phyloP scores from a whole-genome alignment of 768 basidiomycete species.

The Lanmaoa rubissima region DNA sequence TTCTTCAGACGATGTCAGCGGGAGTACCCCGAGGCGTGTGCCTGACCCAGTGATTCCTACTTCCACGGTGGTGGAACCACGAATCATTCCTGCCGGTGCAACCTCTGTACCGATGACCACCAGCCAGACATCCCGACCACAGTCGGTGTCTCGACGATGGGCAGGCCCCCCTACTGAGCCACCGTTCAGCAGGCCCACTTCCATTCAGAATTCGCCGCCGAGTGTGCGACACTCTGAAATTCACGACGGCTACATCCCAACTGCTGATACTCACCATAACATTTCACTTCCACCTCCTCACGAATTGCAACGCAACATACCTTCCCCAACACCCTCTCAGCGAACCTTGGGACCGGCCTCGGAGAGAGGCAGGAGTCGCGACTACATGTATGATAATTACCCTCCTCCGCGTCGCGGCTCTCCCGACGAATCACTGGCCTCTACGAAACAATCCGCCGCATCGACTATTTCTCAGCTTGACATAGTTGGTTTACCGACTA shows the following conservation, averaged over 20 bases:
- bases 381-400: constrained; percentile 25
- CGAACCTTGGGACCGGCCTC: constrained; percentile 15
- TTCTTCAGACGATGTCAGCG: constrained; percentile 12
- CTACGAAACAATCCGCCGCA: constrained; percentile 27
- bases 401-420: constrained; percentile 23
- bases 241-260: constrained; percentile 49
- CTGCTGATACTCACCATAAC: constrained; percentile 35
- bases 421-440: constrained; percentile 30
- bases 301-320: constrained; percentile 35
- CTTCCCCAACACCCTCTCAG: constrained; percentile 31
- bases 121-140: constrained; percentile 21
- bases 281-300: constrained; percentile 53
- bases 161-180: constrained; percentile 8
- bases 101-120: constrained; percentile 7
- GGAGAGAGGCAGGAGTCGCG: constrained; percentile 22
- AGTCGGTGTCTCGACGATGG: constrained; percentile 20
- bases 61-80: constrained; percentile 12
- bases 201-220: constrained; percentile 21
- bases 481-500: constrained; percentile 27
- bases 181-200: constrained; percentile 13
- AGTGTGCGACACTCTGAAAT: constrained; percentile 18
- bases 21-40: constrained; percentile 12
- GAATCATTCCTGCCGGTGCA: constrained; percentile 6
- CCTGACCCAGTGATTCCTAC: constrained; percentile 13
- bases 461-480: constrained; percentile 35